Base-by-base conservation (phyloP, 768 basidiomycete genomes). In the Mycena indigotica region DNA sequence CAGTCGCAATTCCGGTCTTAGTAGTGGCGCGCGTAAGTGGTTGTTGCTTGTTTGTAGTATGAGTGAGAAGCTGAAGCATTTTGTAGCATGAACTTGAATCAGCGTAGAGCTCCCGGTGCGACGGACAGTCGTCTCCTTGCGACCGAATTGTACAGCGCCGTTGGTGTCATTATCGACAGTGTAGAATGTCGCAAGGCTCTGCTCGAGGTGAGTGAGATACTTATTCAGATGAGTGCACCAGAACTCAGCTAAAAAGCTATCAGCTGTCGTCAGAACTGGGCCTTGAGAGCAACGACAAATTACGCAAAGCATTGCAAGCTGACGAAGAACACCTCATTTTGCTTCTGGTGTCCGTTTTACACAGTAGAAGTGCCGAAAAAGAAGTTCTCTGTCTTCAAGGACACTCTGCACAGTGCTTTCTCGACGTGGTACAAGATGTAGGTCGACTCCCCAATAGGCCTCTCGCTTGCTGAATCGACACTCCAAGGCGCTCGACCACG, bases 101-200 rank as follows among this genome's bases (percentile, higher is more conserved):
- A 19, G 23, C 41, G 21, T 16, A 21, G 13, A 23, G 21, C 41
- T 15, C 41, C 41, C 23, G 41, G 41, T 48, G 13, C 46, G 12
- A 28, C 46, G 10, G 46, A 48, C 6, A 48, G 46, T 21, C 46
- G 46, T 8, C 46, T 48, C 24, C 46, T 48, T 10, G 5, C 46
- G 6, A 48, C 21, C 46, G 46, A 48, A n/a, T 51, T 25, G 13
- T 41, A 52, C 23, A 55, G 24, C 26, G 28, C 48, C 4, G 44
- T 60, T 28, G 32, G 21, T 30, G 50, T 40, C 13, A 52, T 60
- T 39, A 28, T 52, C 17, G 44, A 52, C n/a, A 60, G 58, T 25
- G 5, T 52, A 25, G 40, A 52, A 52, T 55, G 28, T n/a, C 50
- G 58, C 21, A 52, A 52, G 12, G 30, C 39, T 23, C 40, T 60